Percentiles rank a stretch among this genome's conserved stretches.
phyloP scores from a whole-genome alignment of 2,329 filamentous ascomycete species.

The Dothiorella sarmentorum region DNA sequence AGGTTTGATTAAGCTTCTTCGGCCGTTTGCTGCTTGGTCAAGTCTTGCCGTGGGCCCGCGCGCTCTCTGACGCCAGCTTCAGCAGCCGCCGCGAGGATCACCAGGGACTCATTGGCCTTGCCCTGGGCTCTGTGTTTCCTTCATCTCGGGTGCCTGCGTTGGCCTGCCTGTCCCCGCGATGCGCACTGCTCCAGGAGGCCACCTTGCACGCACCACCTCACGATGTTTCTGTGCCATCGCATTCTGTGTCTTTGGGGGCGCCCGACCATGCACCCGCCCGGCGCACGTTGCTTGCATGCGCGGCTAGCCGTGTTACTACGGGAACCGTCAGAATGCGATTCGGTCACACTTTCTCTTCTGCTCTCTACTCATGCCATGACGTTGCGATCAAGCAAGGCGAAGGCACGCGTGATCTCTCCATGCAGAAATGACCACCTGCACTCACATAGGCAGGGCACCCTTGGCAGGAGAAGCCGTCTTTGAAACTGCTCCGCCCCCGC shows the following conservation, averaged over 20 bases:
- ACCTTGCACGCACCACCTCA: not conserved
- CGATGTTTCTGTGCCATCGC: not conserved
- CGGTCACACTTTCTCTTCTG: too few species aligned
- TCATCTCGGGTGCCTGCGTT: not conserved
- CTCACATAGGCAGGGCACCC: not conserved
- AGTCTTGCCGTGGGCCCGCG: slow-evolving; percentile 4
- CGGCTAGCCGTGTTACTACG: slow-evolving; percentile 3
- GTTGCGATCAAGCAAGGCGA: slow-evolving; percentile 2
- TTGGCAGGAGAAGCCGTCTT: not conserved
- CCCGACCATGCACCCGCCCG: too few species aligned
- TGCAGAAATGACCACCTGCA: not conserved
- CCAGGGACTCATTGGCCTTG: not conserved
- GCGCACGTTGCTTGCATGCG: slow-evolving; percentile 1
- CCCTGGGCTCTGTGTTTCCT: slow-evolving; percentile 7
- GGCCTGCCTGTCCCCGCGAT: not conserved
- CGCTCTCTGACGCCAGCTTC: not conserved
- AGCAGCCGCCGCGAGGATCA: not conserved
- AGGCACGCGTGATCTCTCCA: not conserved
- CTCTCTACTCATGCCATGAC: slow-evolving; percentile 2
- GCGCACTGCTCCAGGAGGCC: not conserved
- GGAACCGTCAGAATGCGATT: slow-evolving; percentile 1
- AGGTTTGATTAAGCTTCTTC: slow-evolving; percentile 7
- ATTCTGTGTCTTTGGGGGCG: too few species aligned
- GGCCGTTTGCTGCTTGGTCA: not conserved
- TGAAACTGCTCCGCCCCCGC: slow-evolving; percentile 4